A percentile compares a stretch with the other conserved stretches of the same genome.
phyloP scores from a whole-genome alignment of 208 protist species.

The Leptomonas seymouri region DNA sequence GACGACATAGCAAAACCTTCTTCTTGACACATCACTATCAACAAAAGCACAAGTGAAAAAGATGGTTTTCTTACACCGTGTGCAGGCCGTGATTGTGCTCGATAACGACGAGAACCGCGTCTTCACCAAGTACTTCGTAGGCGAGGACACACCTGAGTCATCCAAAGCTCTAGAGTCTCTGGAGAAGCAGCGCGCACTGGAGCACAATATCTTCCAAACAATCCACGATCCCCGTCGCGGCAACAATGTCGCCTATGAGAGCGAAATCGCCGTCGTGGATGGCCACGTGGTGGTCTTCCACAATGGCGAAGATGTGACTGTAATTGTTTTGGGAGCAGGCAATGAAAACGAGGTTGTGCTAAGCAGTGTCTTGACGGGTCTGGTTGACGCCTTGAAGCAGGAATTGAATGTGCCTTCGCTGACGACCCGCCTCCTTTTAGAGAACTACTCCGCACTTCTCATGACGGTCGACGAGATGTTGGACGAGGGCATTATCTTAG shows the following conservation, averaged over 20 bases:
- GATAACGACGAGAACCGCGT: constrained; percentile 64
- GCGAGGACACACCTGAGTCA: constrained; percentile 49
- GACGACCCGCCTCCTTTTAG: constrained; percentile 58
- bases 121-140: constrained; percentile 90
- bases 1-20: not conserved
- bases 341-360: constrained; percentile 90
- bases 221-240: constrained; percentile 36
- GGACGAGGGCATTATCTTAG: constrained; percentile 91
- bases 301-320: constrained; percentile 60
- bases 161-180: constrained; percentile 54
- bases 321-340: constrained; percentile 79
- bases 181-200: constrained; percentile 74
- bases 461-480: constrained; percentile 91
- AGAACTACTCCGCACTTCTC: constrained; percentile 88
- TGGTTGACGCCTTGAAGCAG: constrained; percentile 71
- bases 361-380: constrained; percentile 54
- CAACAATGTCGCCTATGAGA: constrained; percentile 34
- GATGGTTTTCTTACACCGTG: constrained; percentile 89
- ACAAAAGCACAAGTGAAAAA: constrained; percentile 40
- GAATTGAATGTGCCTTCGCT: constrained; percentile 57
- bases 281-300: constrained; percentile 76
- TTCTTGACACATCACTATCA: no score
- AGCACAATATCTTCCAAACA: constrained; percentile 54
- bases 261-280: constrained; percentile 81
- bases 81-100: constrained; percentile 85